Evolutionary conservation across 2,329 filamentous ascomycete genomes (phyloP), one percentile per base, ranked within the genome.

Genomic region (Trichoderma endophyticum): DNA sequence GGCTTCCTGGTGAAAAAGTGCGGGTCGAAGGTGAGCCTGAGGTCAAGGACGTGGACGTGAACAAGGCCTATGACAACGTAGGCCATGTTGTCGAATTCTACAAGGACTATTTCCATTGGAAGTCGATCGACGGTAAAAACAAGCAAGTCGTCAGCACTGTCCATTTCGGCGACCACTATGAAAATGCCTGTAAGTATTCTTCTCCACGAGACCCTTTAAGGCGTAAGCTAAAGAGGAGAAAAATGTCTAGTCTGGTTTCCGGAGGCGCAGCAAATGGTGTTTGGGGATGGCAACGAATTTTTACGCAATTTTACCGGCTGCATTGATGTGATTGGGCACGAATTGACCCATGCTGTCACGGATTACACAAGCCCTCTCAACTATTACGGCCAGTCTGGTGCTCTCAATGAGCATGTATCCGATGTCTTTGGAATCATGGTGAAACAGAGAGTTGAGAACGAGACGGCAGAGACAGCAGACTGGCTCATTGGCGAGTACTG

Each of bases 381-480:
- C 66, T 89, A 89, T 76, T 74, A 78, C 15, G 83, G 81, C 39
- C 84, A 89, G 76, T 79, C 84, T 15, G 87, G 87, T n/a, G 87
- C 87, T 12, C 80, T 89, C 39, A 89, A 89, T 72, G 87, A 89
- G 78, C 85, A 87, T 73, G 75, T 89, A 32, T 85, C 87, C 0
- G 87, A 89, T 74, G 84, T 85, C 1, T 89, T 89, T 74, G 87
- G 86, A 71, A 84, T 86, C 78, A 88, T 89, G 85, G 79, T 86
- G 73, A 87, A 89, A 80, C 87, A 89, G 77, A 83, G 82, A 74
- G 81, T 82, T 8, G 81, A 86, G 68, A 73, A 86, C 24, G 82
- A 85, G 74, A 83, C 80, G 12, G 81, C 84, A 1, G 81, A 81
- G 4, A 78, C 82, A 7, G 85, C 86, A 2, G 85, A 88, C 76